Base-by-base conservation (phyloP, 2,329 filamentous ascomycete species). In the Alternaria arbusti region DNA sequence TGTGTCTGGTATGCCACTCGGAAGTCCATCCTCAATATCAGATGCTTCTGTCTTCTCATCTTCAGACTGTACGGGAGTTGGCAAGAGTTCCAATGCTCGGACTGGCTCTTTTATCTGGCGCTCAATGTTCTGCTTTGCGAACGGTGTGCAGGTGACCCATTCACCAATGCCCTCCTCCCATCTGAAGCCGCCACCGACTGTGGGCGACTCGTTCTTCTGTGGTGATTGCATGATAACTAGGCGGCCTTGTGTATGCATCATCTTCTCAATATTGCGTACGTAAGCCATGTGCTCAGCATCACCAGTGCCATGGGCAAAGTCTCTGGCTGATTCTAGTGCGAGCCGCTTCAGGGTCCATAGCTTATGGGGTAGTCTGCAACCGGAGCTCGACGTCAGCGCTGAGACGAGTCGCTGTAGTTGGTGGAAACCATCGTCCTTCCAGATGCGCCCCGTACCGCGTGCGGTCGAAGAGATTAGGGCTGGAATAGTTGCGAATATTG, bases 111-210 rank as follows among this genome's bases (percentile, higher is more conserved):
- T 64, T 6, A 52, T 26, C 12, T 67, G 23, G 10, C 50, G 63
- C 46, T 70, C 68, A n/a, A 61, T 56, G 12, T 66, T 59, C 30
- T 72, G 70, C 44, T 70, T 74, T 8, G 61, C 55, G 66, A 78
- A 78, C 0, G 82, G 82, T 9, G 82, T 83, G 40, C 74, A 79
- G 1, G 75, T 72, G n/a, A 83, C 78, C 82, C 82, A 84, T 63
- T 84, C 82, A 23, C 80, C 80, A 36, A 84, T 79, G 10, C 80
- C 81, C 51, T 82, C 81, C 67, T 84, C 82, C 81, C 81, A 83
- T 22, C 77, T 72, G 57, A 80, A 81, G 4, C 77, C 78, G 13
- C 73, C 72, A 26, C 63, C 59, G n/a, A 45, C 60, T 6, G 72
- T 65, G 4, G 74, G 75, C 1, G 75, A 74, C 20, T 72, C 71